These are phyloP conservation scores for Gonium pectorale DNA, from an alignment of 139 green algal species.

Conservation along the genomic window DNA sequence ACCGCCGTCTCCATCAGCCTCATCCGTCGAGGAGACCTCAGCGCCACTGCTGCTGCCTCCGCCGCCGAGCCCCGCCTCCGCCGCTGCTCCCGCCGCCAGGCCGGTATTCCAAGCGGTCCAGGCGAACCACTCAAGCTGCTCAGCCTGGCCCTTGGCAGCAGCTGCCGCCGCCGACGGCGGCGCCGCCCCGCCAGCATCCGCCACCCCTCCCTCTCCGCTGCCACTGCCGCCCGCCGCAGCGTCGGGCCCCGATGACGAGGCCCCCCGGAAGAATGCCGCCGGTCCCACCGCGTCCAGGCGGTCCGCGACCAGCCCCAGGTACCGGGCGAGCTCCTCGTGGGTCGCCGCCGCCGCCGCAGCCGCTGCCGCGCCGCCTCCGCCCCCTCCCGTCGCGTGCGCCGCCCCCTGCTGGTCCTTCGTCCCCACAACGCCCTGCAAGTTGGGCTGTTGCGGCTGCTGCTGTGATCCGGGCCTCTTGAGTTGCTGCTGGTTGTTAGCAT, in stretches of 20 bases:
- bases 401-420: background rate
- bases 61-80: background rate
- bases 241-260: background rate
- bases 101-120: conserved; percentile 28
- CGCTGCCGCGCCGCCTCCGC: background rate
- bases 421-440: background rate
- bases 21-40: background rate
- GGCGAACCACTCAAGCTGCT: conserved; percentile 46
- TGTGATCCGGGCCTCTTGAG: background rate
- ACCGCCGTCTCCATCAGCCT: background rate
- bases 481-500: background rate
- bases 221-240: background rate
- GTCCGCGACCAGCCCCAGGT: background rate
- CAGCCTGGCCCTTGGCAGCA: background rate
- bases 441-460: conserved; percentile 5
- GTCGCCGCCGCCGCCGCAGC: background rate
- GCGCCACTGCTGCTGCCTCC: background rate
- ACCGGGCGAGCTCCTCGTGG: background rate
- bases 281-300: background rate
- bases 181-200: background rate
- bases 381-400: background rate
- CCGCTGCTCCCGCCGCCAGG: conserved; percentile 7
- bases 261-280: conserved; percentile 7
- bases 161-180: background rate
- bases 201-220: background rate